phyloP scores from a whole-genome alignment of 495 filamentous ascomycete species.

The Entonaema liquescens region DNA sequence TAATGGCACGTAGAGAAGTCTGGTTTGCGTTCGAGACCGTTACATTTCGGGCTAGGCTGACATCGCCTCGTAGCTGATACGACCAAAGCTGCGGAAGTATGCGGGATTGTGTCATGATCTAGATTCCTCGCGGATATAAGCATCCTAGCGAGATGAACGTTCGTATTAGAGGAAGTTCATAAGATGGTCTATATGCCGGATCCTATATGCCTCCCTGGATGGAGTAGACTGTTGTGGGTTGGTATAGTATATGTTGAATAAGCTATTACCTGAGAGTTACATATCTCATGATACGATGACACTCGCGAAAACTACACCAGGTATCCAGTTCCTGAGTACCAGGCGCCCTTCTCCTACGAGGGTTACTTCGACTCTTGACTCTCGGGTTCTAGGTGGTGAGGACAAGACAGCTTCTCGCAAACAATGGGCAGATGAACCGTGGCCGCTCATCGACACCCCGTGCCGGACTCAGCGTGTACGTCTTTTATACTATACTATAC shows the following conservation, averaged over 20 bases:
- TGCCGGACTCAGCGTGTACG: constrained; percentile 35
- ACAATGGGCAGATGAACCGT: constrained; percentile 50
- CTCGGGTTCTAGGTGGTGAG: neutral
- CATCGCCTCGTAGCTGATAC: constrained; percentile 1
- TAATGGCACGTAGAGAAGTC: neutral
- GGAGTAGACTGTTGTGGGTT: neutral
- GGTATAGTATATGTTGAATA: neutral
- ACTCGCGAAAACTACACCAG: neutral
- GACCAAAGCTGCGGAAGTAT: neutral
- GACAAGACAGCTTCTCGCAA: constrained; percentile 8
- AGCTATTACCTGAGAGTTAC: neutral
- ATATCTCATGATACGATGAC: constrained; percentile 2
- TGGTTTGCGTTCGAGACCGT: neutral
- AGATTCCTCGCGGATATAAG: neutral
- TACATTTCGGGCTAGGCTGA: neutral
- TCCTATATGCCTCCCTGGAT: neutral
- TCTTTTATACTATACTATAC: neutral
- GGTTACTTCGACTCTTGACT: neutral
- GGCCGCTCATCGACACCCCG: constrained; percentile 47
- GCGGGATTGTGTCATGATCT: neutral
- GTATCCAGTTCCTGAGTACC: neutral
- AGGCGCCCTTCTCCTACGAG: neutral
- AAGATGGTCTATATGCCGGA: neutral
- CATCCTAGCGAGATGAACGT: neutral
- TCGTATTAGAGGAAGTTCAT: neutral